These are phyloP conservation scores for Aspergillus calidoustus DNA, from an alignment of 2,329 filamentous ascomycete genomes.

Conservation along the genomic window DNA sequence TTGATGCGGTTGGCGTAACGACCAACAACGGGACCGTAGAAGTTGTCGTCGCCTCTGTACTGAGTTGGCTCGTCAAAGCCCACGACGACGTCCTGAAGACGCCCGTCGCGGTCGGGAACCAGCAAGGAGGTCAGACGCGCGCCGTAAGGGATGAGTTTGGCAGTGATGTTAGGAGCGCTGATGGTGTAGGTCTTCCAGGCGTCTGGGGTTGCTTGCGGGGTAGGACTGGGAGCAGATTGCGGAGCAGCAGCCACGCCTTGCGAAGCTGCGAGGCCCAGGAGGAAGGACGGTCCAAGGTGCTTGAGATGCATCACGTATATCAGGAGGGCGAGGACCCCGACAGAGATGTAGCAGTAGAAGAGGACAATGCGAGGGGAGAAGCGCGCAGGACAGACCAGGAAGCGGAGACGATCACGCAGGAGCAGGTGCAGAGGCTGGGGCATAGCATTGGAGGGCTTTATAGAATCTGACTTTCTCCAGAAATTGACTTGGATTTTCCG, in stretches of 20 bases:
- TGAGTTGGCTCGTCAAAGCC: conserved; percentile 55
- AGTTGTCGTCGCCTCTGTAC: conserved; percentile 54
- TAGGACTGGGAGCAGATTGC: not conserved
- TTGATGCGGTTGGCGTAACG: conserved; percentile 61
- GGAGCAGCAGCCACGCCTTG: conserved; percentile 21
- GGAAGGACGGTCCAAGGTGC: conserved; percentile 37
- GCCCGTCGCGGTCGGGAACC: conserved; percentile 56
- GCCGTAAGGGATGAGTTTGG: conserved; percentile 54
- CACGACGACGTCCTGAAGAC: conserved; percentile 54
- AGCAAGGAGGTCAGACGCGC: conserved; percentile 53
- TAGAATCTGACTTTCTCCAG: conserved; percentile 9
- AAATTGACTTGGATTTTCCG: conserved; percentile 5
- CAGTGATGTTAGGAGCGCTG: conserved; percentile 53
- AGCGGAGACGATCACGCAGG: conserved; percentile 32
- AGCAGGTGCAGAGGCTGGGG: conserved; percentile 21
- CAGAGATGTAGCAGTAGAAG: conserved; percentile 36
- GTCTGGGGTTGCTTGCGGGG: conserved; percentile 21
- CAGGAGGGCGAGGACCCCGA: conserved; percentile 33
- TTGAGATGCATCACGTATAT: conserved; percentile 44
- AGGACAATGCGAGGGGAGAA: conserved; percentile 34
- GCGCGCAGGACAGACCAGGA: conserved; percentile 35
- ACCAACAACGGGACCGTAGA: conserved; percentile 54
- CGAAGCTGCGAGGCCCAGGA: conserved; percentile 39
- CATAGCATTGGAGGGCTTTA: conserved; percentile 21
- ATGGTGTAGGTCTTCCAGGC: conserved; percentile 52